Evolutionary conservation across 2,329 filamentous ascomycete species (phyloP).

Genomic region (Myriangium duriaei): DNA sequence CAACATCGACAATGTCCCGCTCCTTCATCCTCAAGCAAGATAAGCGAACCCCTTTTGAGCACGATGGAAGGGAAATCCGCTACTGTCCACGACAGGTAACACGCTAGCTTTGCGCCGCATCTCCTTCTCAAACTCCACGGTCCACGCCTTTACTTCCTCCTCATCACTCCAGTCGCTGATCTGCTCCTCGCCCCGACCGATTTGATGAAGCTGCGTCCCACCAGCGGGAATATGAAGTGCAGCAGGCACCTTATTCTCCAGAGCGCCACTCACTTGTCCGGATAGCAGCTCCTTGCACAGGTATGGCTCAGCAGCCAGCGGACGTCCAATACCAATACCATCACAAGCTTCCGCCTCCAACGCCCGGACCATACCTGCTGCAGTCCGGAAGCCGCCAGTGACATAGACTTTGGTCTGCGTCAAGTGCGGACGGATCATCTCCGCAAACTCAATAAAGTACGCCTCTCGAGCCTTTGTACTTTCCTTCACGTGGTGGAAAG

Average conservation of each 20-base stretch:
- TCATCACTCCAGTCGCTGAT: conserved; percentile 22
- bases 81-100: conserved; percentile 19
- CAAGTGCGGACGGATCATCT: conserved; percentile 18
- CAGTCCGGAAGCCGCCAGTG: conserved; percentile 22
- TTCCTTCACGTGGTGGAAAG: conserved; percentile 21
- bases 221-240: conserved; percentile 21
- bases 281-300: conserved; percentile 20
- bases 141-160: conserved; percentile 20
- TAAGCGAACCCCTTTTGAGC: conserved; percentile 19
- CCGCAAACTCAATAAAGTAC: conserved; percentile 22
- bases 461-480: conserved; percentile 18
- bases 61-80: conserved; percentile 17
- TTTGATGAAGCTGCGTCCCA: conserved; percentile 20
- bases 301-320: conserved; percentile 19
- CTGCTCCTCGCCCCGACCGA: conserved; percentile 16
- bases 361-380: conserved; percentile 18
- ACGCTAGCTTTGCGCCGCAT: conserved; percentile 18
- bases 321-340: conserved; percentile 20
- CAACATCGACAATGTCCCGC: too few species aligned
- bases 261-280: conserved; percentile 18
- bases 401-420: conserved; percentile 22
- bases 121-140: conserved; percentile 18
- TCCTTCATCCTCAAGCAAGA: conserved; percentile 7
- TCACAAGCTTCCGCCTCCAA: conserved; percentile 16
- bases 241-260: conserved; percentile 20